Conservation (phyloP, 208 protist species). For the Leishmania major region DNA sequence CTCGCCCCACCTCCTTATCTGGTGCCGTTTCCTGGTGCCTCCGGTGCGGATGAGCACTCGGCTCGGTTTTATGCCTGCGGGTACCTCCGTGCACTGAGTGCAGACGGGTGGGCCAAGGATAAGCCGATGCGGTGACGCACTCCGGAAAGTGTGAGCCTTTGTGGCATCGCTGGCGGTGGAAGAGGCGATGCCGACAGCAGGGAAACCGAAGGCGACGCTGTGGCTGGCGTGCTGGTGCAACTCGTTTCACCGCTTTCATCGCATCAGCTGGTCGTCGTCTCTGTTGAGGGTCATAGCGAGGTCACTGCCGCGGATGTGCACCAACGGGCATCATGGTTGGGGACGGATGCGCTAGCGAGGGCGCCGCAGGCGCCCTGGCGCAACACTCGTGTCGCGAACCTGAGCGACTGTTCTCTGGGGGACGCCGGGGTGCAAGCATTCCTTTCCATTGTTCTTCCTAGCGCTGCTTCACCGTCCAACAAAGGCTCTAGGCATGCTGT, state of each 20-base stretch:
- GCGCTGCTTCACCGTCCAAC: not conserved
- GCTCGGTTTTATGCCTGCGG: not conserved
- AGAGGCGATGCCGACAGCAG: not conserved
- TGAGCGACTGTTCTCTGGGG: constrained; percentile 18
- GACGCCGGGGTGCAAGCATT: constrained; percentile 25
- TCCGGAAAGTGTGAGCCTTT: not conserved
- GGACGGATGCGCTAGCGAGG: no score
- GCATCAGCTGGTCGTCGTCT: not conserved
- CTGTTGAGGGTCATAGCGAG: constrained; percentile 6
- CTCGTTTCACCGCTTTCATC: not conserved
- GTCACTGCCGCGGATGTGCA: not conserved
- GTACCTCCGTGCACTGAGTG: not conserved
- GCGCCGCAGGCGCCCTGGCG: not conserved
- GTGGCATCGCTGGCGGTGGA: not conserved
- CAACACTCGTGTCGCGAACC: constrained; percentile 5
- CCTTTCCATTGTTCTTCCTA: constrained; percentile 6
- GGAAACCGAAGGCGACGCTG: not conserved
- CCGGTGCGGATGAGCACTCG: not conserved
- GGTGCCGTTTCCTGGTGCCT: not conserved
- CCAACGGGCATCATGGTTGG: not conserved
- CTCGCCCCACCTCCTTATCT: not conserved
- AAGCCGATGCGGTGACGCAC: not conserved
- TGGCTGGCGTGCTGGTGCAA: not conserved
- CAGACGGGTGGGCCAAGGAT: not conserved
- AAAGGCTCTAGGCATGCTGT: not conserved